These are phyloP conservation scores for Picea abies DNA, from an alignment of 83 land plant species.

Conservation along the genomic window DNA sequence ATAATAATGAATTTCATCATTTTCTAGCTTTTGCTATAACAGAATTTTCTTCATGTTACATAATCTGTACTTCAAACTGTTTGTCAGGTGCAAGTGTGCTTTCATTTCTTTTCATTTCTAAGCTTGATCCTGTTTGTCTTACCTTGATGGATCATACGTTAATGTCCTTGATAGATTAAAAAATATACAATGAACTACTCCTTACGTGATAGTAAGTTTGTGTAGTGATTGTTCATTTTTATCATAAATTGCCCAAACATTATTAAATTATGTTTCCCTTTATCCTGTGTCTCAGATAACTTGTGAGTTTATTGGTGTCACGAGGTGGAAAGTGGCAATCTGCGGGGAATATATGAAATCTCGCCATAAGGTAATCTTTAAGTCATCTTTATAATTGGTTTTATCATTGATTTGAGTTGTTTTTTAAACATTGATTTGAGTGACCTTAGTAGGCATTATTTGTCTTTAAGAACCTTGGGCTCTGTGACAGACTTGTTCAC, in stretches of 20 bases:
- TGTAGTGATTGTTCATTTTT: neutral
- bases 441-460: too few species aligned
- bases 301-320: constrained; percentile 89
- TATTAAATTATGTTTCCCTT: neutral
- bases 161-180: neutral
- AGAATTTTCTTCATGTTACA: neutral
- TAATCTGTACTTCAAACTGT: neutral
- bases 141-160: neutral
- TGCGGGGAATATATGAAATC: constrained; percentile 97
- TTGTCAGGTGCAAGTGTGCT: neutral
- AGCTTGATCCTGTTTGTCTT: neutral
- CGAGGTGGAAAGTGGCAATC: constrained; percentile 92
- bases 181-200: neutral
- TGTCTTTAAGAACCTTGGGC: neutral
- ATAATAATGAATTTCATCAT: too few species aligned
- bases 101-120: neutral
- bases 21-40: neutral
- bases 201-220: neutral
- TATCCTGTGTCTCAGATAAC: constrained; percentile 47
- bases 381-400: neutral
- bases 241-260: neutral
- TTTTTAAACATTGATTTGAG: neutral
- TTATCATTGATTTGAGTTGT: neutral
- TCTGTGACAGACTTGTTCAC: constrained; percentile 77
- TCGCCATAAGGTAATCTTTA: constrained; percentile 58